Base-by-base conservation (phyloP, 768 basidiomycete species). In the Podaxis mareebaensis region DNA sequence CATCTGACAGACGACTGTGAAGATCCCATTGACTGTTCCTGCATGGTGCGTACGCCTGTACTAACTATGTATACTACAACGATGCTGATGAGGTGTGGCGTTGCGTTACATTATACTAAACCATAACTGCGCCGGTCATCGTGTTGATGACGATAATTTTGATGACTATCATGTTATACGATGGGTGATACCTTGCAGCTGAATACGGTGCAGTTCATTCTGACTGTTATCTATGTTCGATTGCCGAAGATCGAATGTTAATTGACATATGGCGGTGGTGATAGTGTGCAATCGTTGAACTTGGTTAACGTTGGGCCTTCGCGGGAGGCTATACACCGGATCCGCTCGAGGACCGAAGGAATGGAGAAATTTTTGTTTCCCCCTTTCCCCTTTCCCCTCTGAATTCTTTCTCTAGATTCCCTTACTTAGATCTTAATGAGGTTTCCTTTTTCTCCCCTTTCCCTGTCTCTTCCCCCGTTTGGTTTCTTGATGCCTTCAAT, bases 1-100 rank as follows among this genome's bases (percentile, higher is more conserved):
- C 26, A n/a, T 42, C n/a, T 48, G n/a, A 62, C 57, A 89, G 87
- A 87, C 85, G 20, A 86, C 85, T 36, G 93, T 95, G 64, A 89
- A 84, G 77, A 95, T 95, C 61, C 93, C 93, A 1, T 75, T 95
- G 48, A 89, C 89, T 2, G 90, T 93, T 24, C 93, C 93, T 52
- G 92, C 92, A 30, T 95, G 93, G 71, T 93, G 67, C 26, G 60
- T 63, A 26, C 26, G 2, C 3, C 15, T n/a, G 2, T 1, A 20
- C 44, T 46, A 10, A 20, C 44, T 10, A 6, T 17, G 42, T 44
- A 44, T 3, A n/a, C 12, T 33, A 33, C 10, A 33, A 10, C 33
- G 33, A 10, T 33, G 33, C 33, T 33, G 33, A 33, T 10, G 33
- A 33, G 33, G 33, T 33, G 33, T 33, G 33, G 33, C 33, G 33